Evolutionary conservation across 345 rosid genomes (phyloP).

Genomic region (Laguncularia racemosa): DNA sequence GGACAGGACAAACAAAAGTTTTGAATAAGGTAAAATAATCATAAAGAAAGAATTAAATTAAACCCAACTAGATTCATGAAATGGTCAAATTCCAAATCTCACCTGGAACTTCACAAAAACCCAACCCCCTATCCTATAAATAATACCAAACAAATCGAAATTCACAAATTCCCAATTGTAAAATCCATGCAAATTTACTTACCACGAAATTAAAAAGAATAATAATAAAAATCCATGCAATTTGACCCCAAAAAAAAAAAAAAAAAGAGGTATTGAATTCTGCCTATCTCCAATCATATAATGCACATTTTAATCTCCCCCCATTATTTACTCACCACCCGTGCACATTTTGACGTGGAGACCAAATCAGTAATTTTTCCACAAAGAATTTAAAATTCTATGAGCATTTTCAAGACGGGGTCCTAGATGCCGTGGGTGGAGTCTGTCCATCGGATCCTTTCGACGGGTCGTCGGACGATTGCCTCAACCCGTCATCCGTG

Average conservation of each 20-base stretch:
- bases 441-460: constrained; percentile 90
- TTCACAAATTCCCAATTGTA: constrained; percentile 11
- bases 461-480: constrained; percentile 94
- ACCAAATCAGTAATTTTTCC: too few species aligned
- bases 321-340: neutral
- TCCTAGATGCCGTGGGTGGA: constrained; percentile 66
- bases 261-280: neutral
- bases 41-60: constrained; percentile 24
- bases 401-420: constrained; percentile 71
- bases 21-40: neutral
- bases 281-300: neutral
- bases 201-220: too few species aligned
- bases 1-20: neutral
- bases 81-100: constrained; percentile 27
- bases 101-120: constrained; percentile 21
- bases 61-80: constrained; percentile 21
- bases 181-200: too few species aligned
- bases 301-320: constrained; percentile 8
- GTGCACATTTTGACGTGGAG: too few species aligned
- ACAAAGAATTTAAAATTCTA: constrained; percentile 8
- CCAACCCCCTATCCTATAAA: constrained; percentile 6
- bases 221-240: too few species aligned
- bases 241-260: neutral
- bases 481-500: constrained; percentile 73
- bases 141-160: constrained; percentile 18